phyloP scores from a whole-genome alignment of 1,139 yeast species.

The Kluyveromyces sp. region DNA sequence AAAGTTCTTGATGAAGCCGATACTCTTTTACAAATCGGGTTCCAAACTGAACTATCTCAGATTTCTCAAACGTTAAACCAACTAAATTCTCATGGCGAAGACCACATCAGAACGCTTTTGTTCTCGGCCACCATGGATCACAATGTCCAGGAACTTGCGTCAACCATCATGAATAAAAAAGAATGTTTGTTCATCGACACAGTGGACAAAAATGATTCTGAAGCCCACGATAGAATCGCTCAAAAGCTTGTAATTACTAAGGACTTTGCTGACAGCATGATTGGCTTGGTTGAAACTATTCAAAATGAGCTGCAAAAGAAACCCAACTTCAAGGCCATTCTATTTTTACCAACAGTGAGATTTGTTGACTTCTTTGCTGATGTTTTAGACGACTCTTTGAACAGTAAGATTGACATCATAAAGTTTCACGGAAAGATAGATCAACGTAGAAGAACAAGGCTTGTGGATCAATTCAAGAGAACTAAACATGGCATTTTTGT shows the following conservation, averaged over 20 bases:
- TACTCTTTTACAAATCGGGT: slow-evolving; percentile 70
- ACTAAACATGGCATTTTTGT: slow-evolving; percentile 52
- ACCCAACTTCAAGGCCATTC: slow-evolving; percentile 60
- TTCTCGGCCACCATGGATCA: slow-evolving; percentile 85
- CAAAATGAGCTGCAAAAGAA: slow-evolving; percentile 28
- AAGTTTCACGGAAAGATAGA: slow-evolving; percentile 67
- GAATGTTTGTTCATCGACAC: slow-evolving; percentile 68
- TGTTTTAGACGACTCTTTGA: slow-evolving; percentile 31
- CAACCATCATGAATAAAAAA: slow-evolving; percentile 50
- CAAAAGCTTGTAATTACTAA: slow-evolving; percentile 54
- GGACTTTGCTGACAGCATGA: slow-evolving; percentile 43
- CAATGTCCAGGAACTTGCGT: slow-evolving; percentile 60
- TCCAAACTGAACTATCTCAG: slow-evolving; percentile 52
- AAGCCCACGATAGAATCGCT: slow-evolving; percentile 67
- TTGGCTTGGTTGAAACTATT: slow-evolving; percentile 47
- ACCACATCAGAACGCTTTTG: slow-evolving; percentile 53
- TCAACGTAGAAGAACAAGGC: slow-evolving; percentile 37
- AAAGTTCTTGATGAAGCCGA: slow-evolving; percentile 88
- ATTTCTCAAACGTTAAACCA: slow-evolving; percentile 46
- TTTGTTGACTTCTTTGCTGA: slow-evolving; percentile 52
- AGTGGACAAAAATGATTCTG: slow-evolving; percentile 66
- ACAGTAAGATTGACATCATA: slow-evolving; percentile 25
- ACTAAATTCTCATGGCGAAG: slow-evolving; percentile 33
- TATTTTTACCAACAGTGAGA: slow-evolving; percentile 74
- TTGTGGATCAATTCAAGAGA: slow-evolving; percentile 27